Percentiles rank a stretch among this genome's conserved stretches.
Evolutionary conservation across 2,329 filamentous ascomycete species (phyloP).

Genomic region (Zasmidium cellare): DNA sequence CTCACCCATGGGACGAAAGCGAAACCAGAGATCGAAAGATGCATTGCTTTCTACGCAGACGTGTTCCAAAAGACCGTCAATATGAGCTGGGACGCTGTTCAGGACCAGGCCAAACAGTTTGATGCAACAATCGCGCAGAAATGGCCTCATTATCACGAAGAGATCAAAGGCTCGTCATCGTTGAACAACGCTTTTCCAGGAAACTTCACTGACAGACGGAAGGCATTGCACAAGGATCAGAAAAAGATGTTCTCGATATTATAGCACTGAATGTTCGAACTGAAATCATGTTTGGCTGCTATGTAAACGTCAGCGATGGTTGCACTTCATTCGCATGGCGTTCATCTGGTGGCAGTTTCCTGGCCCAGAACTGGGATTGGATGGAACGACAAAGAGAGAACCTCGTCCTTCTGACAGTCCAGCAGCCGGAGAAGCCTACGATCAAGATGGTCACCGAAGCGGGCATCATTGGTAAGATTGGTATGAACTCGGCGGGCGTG

Average conservation of each 20-base stretch:
- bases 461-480: conserved; percentile 66
- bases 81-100: conserved; percentile 49
- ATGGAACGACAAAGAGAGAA: conserved; percentile 53
- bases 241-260: conserved; percentile 50
- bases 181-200: no score
- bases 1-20: conserved; percentile 47
- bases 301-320: conserved; percentile 50
- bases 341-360: conserved; percentile 35
- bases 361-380: conserved; percentile 50
- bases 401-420: conserved; percentile 50
- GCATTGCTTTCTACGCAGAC: conserved; percentile 49
- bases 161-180: conserved; percentile 46
- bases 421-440: conserved; percentile 44
- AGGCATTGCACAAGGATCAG: conserved; percentile 53
- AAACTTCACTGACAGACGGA: neutral
- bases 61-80: conserved; percentile 50
- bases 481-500: conserved; percentile 60
- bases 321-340: conserved; percentile 56
- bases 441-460: conserved; percentile 61
- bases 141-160: conserved; percentile 46
- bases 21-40: conserved; percentile 40
- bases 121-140: conserved; percentile 43
- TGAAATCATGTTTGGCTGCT: conserved; percentile 60
- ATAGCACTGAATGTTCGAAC: conserved; percentile 59
- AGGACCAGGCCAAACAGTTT: conserved; percentile 49